Evolutionary conservation across 2,329 filamentous ascomycete genomes (phyloP), one percentile per base, ranked within the genome.

Genomic region (Pyrenochaeta sp.): DNA sequence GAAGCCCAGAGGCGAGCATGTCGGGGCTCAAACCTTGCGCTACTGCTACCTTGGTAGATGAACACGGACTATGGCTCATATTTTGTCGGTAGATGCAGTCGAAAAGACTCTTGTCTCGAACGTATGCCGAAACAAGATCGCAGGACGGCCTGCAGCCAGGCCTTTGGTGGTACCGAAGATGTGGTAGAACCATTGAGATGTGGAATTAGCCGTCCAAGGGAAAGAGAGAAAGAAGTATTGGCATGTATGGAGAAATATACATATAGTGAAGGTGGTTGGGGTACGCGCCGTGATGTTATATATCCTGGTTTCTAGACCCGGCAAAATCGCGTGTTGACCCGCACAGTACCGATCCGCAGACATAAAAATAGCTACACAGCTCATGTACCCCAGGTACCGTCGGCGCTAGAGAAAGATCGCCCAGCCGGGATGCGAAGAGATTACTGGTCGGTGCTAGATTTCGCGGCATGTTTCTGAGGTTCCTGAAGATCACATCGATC

Each of bases 231-330:
- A 40, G 54, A 59, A 60, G 54, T 58, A 65, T 64, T 35, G 57
- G 49, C 45, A 56, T 35, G 51, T 66, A 61, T 66, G 49, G 47
- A 52, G 49, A 61, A 51, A 64, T 67, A 64, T 69, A 63, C 55
- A 60, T 58, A 71, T 56, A 73, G 63, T 73, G 55, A 43, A 43
- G 42, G 31, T 45, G 63, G 63, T 61, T 48, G 60, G 58, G 55
- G 54, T 51, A 51, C 31, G 56, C 54, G 57, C 56, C 60, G 43
- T 59, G 52, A 49, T 52, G 45, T 46, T 53, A 59, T 49, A 49
- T 51, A 66, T 59, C 69, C 66, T 44, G 42, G 66, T 63, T 50
- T 52, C 18, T 43, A 52, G 43, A 54, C 56, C 61, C 63, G 59
- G 64, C 58, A 58, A 67, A 65, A 63, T 67, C 64, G 62, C 65